Evolutionary conservation across 805 yeast genomes (phyloP).

Genomic region (Candida adriatica): DNA sequence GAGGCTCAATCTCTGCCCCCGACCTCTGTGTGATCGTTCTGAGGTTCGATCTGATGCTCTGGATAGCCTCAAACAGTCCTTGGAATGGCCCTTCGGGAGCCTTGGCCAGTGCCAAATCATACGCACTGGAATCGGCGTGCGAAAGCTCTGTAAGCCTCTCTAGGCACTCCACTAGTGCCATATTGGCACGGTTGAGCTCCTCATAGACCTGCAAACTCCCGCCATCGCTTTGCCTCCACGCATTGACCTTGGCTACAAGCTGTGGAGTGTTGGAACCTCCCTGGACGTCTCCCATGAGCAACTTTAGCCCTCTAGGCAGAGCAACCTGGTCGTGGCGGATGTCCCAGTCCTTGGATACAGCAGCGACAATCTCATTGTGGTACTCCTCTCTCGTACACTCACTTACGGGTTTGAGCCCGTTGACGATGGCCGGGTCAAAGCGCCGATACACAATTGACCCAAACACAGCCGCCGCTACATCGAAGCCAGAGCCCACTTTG

Average conservation of each 20-base stretch:
- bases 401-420: conserved; percentile 26
- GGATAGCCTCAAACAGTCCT: conserved; percentile 35
- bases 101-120: conserved; percentile 19
- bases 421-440: conserved; percentile 53
- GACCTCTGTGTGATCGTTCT: conserved; percentile 54
- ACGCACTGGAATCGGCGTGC: conserved; percentile 27
- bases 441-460: conserved; percentile 83
- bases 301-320: conserved; percentile 60
- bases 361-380: conserved; percentile 24
- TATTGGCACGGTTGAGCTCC: conserved; percentile 52
- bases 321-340: conserved; percentile 46
- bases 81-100: conserved; percentile 22
- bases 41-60: conserved; percentile 48
- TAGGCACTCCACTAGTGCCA: conserved; percentile 44
- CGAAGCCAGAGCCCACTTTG: conserved; percentile 95
- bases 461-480: conserved; percentile 90
- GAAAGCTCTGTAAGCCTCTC: conserved; percentile 31
- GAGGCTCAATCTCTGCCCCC: conserved; percentile 88
- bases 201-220: conserved; percentile 47
- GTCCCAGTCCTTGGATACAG: conserved; percentile 51
- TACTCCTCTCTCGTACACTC: conserved; percentile 21
- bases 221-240: conserved; percentile 56
- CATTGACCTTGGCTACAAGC: conserved; percentile 66
- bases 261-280: conserved; percentile 95
- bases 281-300: conserved; percentile 88